Evolutionary conservation across 2,329 filamentous ascomycete species (phyloP), one percentile per base, ranked within the genome.

Genomic region (Aspergillus sp.): DNA sequence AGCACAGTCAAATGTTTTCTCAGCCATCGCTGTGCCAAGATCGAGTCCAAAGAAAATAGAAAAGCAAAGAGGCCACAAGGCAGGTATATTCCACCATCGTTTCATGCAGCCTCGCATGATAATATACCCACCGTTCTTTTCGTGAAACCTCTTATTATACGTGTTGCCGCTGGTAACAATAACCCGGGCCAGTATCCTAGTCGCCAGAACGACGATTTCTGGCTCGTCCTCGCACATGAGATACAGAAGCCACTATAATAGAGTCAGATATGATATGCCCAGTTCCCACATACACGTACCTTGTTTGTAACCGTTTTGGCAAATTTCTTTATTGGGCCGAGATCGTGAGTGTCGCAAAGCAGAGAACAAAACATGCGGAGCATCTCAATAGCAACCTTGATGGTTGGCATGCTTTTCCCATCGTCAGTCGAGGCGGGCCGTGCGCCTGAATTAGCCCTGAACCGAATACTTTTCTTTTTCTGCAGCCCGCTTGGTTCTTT

Each of bases 301-400:
- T 96, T 96, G 66, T 96, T 96, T 20, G 93, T 97, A 8, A 99
- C 93, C 1, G 93, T 96, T 68, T 89, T 90, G 5, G 92, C 91
- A 78, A 99, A 98, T 66, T 92, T 95, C 68, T 88, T 86, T 55
- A 96, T 89, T 60, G 89, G 86, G 13, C 79, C 79, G 9, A 83
- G 76, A 62, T 88, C 91, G 20, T 83, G 83, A 65, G 85, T 85
- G 60, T 90, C 86, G 67, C 92, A 96, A 9, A 97, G 79, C 11
- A 96, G 80, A 24, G 87, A 83, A 7, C 89, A 84, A 68, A 95
- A 93, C 75, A 96, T 86, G 62, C 85, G 85, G 18, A 97, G 78
- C 53, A 97, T 84, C 60, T 84, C 86, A 38, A 87, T 82, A 7
- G 91, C 92, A 38, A 96, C 78, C 58, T 92, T 85, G 62, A 85